These are phyloP conservation scores for Vitis amurensis DNA, from an alignment of 164 flowering plant genomes.

Conservation along the genomic window DNA sequence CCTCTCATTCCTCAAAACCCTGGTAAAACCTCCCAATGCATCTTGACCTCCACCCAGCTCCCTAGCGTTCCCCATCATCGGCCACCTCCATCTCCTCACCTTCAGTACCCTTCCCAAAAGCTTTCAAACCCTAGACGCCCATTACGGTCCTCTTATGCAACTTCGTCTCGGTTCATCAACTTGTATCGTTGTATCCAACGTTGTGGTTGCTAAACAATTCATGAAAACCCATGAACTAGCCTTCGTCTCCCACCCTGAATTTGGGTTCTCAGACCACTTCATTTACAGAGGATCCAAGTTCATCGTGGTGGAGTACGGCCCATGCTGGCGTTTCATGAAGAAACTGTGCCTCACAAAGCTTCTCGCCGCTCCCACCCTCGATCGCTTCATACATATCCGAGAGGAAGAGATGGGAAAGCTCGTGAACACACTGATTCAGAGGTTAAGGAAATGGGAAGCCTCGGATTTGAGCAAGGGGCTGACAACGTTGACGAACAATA, in stretches of 20 bases:
- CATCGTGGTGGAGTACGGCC: constrained; percentile 24
- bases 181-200: constrained; percentile 22
- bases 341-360: constrained; percentile 34
- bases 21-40: not conserved
- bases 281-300: constrained; percentile 28
- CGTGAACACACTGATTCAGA: constrained; percentile 10
- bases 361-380: constrained; percentile 22
- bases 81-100: constrained; percentile 38
- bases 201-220: constrained; percentile 26
- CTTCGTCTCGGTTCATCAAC: constrained; percentile 28
- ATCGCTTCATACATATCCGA: constrained; percentile 14
- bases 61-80: constrained; percentile 30
- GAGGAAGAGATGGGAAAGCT: constrained; percentile 19
- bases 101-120: constrained; percentile 16
- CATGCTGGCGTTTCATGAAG: constrained; percentile 26
- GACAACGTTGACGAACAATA: constrained; percentile 19
- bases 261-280: constrained; percentile 27
- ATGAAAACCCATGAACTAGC: constrained; percentile 29
- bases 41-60: constrained; percentile 24
- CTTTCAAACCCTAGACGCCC: constrained; percentile 25
- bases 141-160: constrained; percentile 33
- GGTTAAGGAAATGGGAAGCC: not conserved
- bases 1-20: constrained; percentile 3
- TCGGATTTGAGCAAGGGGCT: constrained; percentile 17
- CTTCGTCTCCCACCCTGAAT: constrained; percentile 24